These are phyloP conservation scores for Sporothrix euskadiensis DNA, from an alignment of 2,329 filamentous ascomycete species.

Conservation along the genomic window DNA sequence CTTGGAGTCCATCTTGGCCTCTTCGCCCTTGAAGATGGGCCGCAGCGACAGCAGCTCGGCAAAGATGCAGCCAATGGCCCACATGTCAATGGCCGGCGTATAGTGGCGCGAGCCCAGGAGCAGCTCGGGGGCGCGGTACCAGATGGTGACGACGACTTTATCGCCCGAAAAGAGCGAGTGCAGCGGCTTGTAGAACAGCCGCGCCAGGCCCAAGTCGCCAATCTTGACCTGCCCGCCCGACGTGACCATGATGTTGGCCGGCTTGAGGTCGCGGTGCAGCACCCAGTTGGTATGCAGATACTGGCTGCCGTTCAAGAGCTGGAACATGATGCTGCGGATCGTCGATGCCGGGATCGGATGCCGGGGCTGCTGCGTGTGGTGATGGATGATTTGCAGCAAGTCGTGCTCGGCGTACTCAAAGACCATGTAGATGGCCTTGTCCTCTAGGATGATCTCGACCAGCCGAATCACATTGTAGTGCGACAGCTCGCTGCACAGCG, in stretches of 20 bases:
- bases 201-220: conserved; percentile 87
- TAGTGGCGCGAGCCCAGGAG: conserved; percentile 93
- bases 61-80: conserved; percentile 97
- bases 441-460: conserved; percentile 93
- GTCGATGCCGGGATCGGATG: conserved; percentile 86
- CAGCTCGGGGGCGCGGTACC: conserved; percentile 95
- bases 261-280: conserved; percentile 92
- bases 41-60: conserved; percentile 86
- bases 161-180: conserved; percentile 91
- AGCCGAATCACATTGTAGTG: conserved; percentile 89
- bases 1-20: conserved; percentile 98
- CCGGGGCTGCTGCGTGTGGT: conserved; percentile 86
- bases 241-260: conserved; percentile 98
- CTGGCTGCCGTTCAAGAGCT: conserved; percentile 89
- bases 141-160: conserved; percentile 98
- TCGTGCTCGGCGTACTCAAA: conserved; percentile 99
- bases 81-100: conserved; percentile 94
- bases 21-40: conserved; percentile 97
- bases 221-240: conserved; percentile 88
- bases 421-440: conserved; percentile 99
- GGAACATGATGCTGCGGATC: conserved; percentile 92
- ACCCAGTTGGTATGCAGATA: conserved; percentile 98
- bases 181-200: conserved; percentile 90
- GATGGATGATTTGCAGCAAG: conserved; percentile 94
- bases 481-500: conserved; percentile 85